These are phyloP conservation scores for Onygenales sp. DNA, from an alignment of 2,329 filamentous ascomycete genomes.

Conservation along the genomic window DNA sequence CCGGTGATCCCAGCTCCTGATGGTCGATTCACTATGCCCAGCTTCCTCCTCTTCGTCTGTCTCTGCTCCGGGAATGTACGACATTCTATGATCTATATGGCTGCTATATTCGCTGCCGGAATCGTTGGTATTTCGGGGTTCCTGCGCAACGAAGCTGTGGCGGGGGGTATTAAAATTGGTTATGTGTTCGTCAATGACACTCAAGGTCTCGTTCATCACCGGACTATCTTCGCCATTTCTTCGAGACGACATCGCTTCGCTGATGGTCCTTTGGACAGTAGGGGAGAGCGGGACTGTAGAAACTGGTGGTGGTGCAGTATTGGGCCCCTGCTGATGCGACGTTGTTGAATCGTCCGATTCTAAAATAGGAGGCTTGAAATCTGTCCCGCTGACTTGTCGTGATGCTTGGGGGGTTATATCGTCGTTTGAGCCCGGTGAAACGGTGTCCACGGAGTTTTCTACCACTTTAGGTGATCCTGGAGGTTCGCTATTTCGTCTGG, in stretches of 20 bases:
- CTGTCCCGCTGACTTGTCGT: conserved; percentile 26
- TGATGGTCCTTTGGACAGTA: conserved; percentile 35
- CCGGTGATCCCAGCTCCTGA: conserved; percentile 67
- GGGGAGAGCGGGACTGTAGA: conserved; percentile 23
- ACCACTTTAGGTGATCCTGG: neutral
- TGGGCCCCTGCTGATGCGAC: conserved; percentile 20
- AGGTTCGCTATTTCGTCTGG: neutral
- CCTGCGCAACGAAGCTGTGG: conserved; percentile 42
- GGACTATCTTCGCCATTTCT: conserved; percentile 52
- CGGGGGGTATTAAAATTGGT: conserved; percentile 66
- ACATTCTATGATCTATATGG: conserved; percentile 64
- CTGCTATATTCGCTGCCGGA: conserved; percentile 87
- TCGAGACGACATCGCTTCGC: conserved; percentile 40
- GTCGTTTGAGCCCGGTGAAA: conserved; percentile 21
- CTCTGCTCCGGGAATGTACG: conserved; percentile 79
- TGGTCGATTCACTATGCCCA: conserved; percentile 61
- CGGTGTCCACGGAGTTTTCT: conserved; percentile 13
- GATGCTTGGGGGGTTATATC: conserved; percentile 33
- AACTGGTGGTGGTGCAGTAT: conserved; percentile 29
- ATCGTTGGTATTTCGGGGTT: conserved; percentile 50
- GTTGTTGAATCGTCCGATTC: conserved; percentile 13
- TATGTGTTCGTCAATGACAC: conserved; percentile 95
- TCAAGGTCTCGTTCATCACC: conserved; percentile 88
- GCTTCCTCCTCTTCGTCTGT: conserved; percentile 80
- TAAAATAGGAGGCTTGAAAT: conserved; percentile 16